Base-by-base conservation (phyloP, 306 rosid species). In the Quercus agrifolia region DNA sequence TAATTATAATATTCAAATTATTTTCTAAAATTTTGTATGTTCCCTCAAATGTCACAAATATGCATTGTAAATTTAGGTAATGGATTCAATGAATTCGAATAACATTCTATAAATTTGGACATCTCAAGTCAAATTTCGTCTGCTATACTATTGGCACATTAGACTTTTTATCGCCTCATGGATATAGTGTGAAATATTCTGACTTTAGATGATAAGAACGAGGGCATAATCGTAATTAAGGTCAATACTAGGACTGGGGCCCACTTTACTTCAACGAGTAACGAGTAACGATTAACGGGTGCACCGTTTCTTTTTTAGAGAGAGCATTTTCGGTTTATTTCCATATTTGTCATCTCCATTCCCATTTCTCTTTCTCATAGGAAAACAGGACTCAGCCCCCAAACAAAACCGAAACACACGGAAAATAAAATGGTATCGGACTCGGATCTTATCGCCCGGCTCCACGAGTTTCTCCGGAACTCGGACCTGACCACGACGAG, bases 381-480 rank as follows among this genome's bases (percentile, higher is more conserved):
- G 18, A 15, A 25, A 27, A 13, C 44, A 20, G 14, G 13, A 20
- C 5, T 19, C 28, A 3, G 46, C 12, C 69, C 27, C 10, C 58
- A 33, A 69, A 78, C 57, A 81, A 79, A 73, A 35, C 70, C 70
- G 54, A 27, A 61, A 17, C 75, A 12, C 77, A 7, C 38, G 13
- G 10, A 17, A 4, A 18, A 70, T 1, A 35, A 25, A 66, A 91
- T 92, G 97, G 97, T 86, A 6, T 85, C 91, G 78, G 92, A 92
- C 77, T 90, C 90, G 83, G 97, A 92, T 74, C 91, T 90, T n/a
- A 88, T 92, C 86, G 87, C 61, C 31, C 92, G 94, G 86, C 91
- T 90, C 81, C 92, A 83, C 17, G 93, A 90, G 75, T 90, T 90
- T 75, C 97, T 92, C 67, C 87, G 92, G 31, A 79, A 74, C 85